phyloP scores from a whole-genome alignment of 2,329 filamentous ascomycete genomes.

The Fusarium setosum region DNA sequence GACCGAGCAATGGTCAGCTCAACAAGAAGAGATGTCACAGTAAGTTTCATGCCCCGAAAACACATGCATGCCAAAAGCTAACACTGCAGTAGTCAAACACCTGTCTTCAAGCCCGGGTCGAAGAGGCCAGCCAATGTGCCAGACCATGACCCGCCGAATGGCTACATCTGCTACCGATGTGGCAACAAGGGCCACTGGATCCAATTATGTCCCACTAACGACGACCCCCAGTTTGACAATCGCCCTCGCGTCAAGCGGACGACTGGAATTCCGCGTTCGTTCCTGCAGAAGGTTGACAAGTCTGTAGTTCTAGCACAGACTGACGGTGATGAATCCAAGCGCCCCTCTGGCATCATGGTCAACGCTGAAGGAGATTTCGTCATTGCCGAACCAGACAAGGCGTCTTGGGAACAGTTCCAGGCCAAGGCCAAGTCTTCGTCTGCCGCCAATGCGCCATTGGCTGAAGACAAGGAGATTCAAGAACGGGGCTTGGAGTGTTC shows the following conservation, averaged over 20 bases:
- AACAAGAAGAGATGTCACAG: slow-evolving; percentile 94
- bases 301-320: slow-evolving; percentile 79
- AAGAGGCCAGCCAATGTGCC: slow-evolving; percentile 83
- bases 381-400: slow-evolving; percentile 94
- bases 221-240: slow-evolving; percentile 95
- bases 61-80: slow-evolving; percentile 40
- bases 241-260: slow-evolving; percentile 94
- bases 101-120: slow-evolving; percentile 67
- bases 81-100: slow-evolving; percentile 65
- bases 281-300: slow-evolving; percentile 96
- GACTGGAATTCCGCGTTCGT: slow-evolving; percentile 95
- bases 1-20: slow-evolving; percentile 90
- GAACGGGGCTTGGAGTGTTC: slow-evolving; percentile 91
- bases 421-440: slow-evolving; percentile 91
- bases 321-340: slow-evolving; percentile 84
- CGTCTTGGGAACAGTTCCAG: slow-evolving; percentile 96
- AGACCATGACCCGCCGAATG: slow-evolving; percentile 90
- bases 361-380: slow-evolving; percentile 98
- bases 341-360: slow-evolving; percentile 92
- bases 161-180: slow-evolving; percentile 96
- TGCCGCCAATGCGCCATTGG: slow-evolving; percentile 80
- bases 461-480: slow-evolving; percentile 87
- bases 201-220: slow-evolving; percentile 97
- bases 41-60: slow-evolving; percentile 51
- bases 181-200: slow-evolving; percentile 99